phyloP scores from a whole-genome alignment of 768 basidiomycete species.

The Melanogaster broomeanus region DNA sequence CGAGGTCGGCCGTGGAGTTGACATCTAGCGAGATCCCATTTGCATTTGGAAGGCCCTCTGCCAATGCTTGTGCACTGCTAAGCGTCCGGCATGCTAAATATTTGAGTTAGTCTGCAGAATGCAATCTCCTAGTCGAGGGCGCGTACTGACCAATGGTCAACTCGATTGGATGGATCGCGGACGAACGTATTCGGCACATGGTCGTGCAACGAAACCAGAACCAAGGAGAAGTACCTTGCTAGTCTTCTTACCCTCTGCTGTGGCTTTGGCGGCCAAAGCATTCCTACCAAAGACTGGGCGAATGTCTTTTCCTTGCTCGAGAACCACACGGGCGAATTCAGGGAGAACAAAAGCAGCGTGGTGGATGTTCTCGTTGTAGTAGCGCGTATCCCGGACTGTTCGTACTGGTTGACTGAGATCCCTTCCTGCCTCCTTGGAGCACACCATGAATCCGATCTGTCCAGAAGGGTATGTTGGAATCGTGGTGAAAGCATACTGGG shows the following conservation, averaged over 20 bases:
- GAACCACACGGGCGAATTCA: slow-evolving; percentile 79
- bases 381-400: slow-evolving; percentile 67
- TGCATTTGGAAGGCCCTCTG: slow-evolving; percentile 65
- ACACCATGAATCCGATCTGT: slow-evolving; percentile 93
- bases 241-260: slow-evolving; percentile 52
- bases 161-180: slow-evolving; percentile 73
- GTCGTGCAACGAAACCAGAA: slow-evolving; percentile 92
- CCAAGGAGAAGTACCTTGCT: slow-evolving; percentile 83
- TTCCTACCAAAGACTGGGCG: slow-evolving; percentile 75
- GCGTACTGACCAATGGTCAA: slow-evolving; percentile 74
- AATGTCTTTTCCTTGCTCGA: slow-evolving; percentile 73
- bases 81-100: slow-evolving; percentile 84
- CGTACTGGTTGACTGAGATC: slow-evolving; percentile 76
- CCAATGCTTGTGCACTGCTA: slow-evolving; percentile 68
- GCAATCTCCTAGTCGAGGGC: background rate
- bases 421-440: slow-evolving; percentile 72
- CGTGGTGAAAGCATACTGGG: slow-evolving; percentile 93
- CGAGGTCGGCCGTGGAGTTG: slow-evolving; percentile 65
- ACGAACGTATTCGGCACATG: slow-evolving; percentile 95
- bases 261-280: slow-evolving; percentile 43
- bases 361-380: slow-evolving; percentile 87
- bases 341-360: slow-evolving; percentile 84
- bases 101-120: slow-evolving; percentile 1
- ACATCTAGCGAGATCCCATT: slow-evolving; percentile 85
- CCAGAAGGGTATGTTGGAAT: slow-evolving; percentile 99